Evolutionary conservation across 768 basidiomycete genomes (phyloP), one percentile per base, ranked within the genome.

Genomic region (Tylopilus rubrobrunneus): DNA sequence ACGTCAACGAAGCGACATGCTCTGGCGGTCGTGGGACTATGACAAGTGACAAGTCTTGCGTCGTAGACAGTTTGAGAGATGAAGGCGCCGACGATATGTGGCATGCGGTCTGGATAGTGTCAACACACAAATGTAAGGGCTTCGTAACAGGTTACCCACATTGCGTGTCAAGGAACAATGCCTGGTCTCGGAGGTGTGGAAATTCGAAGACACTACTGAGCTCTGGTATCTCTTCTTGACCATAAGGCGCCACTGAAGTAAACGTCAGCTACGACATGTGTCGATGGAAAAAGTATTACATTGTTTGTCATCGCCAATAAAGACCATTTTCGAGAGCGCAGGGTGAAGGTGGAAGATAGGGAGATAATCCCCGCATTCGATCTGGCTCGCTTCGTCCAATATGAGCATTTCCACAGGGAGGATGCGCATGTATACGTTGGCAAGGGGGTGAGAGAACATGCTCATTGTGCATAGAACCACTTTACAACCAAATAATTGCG

Each of bases 181-280:
- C 75, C 36, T 69, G 61, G 12, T 67, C 63, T 2, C 68, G 69
- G 15, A 92, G 73, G 67, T 91, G 87, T 0, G 68, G 15, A 14
- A 87, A 63, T 62, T 91, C 89, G 76, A 92, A 92, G 27, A 92
- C 79, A 56, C 87, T 89, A 52, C 82, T 75, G 17, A 92, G 74
- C n/a, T 78, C 75, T 48, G 74, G 64, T 36, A 86, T 68, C 21
- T 86, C 79, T 53, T 90, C 89, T 58, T 86, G 80, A 9, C 89
- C 89, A 79, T 76, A 81, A 3, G 90, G 90, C 48, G 89, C 85
- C 58, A 92, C 89, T 92, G 51, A 34, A 15, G 17, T 27, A 33
- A 12, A 28, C 2, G 40, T 59, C 51, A 54, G 58, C 39, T 34
- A 46, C 21, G n/a, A 21, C 6, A 42, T 2, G 2, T 10, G n/a